Base-by-base conservation (phyloP, 306 rosid species). In the Cicer bijugum region DNA sequence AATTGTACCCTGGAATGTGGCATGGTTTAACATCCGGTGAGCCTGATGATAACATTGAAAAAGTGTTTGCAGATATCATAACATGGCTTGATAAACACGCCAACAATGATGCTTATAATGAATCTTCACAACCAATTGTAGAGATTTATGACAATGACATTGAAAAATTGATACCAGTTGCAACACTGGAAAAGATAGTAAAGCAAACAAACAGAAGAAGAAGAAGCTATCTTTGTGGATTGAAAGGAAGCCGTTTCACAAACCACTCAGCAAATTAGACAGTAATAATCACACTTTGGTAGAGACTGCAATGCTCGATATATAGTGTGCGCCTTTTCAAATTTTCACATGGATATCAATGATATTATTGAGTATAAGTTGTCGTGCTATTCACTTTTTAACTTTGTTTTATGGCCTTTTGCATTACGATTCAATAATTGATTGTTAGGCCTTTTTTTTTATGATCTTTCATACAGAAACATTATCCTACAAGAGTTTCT, bases 1-100 rank as follows among this genome's bases (percentile, higher is more conserved):
- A 84, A 64, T 38, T 92, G 76, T 92, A 90, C 71, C 89, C 91
- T 0, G 95, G 90, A 81, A 90, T 90, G 99, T 94, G 99, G 99
- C 97, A 94, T 69, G 96, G 84, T 44, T 73, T 94, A 69, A 91
- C 99, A 4, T 87, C 91, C 0, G 96, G 98, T 5, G 97, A 92
- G 82, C 88, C 98, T 1, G 98, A 92, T 39, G 92, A 86, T 8
- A 92, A 92, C 81, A 71, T 92, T 0, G 88, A 88, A 14, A 79
- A 75, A 0, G 98, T 90, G 6, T 90, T 92, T 56, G 51, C 76
- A 1, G 97, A 92, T 76, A 82, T 92, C 85, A 83, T 86, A 23
- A 59, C 50, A 7, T 92, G 98, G 96, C 88, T 92, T 0, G 96
- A 83, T 17, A 87, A 73, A 50, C 94, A 78, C 81, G 42, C 77